Evolutionary conservation across 805 yeast genomes (phyloP).

Genomic region (Wickerhamiella hasegawae): DNA sequence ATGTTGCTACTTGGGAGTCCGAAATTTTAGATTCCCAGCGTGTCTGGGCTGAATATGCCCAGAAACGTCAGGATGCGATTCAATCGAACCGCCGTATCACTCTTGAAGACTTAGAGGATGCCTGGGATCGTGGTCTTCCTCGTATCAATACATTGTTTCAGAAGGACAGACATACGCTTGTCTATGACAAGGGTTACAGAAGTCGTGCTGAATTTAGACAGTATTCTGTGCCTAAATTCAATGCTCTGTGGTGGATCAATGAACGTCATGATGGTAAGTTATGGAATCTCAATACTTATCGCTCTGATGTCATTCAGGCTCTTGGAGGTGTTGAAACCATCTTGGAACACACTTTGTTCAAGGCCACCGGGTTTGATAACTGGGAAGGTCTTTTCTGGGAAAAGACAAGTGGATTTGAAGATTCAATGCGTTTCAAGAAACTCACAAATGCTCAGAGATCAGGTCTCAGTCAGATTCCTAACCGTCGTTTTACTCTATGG

Average conservation of each 20-base stretch:
- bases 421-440: constrained; percentile 83
- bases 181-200: constrained; percentile 89
- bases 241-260: constrained; percentile 95
- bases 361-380: constrained; percentile 92
- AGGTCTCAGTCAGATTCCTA: constrained; percentile 94
- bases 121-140: constrained; percentile 96
- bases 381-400: constrained; percentile 99
- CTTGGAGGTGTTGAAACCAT: constrained; percentile 95
- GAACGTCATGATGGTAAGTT: constrained; percentile 87
- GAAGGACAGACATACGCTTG: constrained; percentile 85
- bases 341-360: constrained; percentile 83
- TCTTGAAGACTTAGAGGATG: constrained; percentile 82
- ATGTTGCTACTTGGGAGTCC: constrained; percentile 91
- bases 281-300: constrained; percentile 84
- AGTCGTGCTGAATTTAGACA: constrained; percentile 64
- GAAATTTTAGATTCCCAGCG: constrained; percentile 88
- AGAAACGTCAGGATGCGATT: constrained; percentile 72
- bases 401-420: constrained; percentile 93
- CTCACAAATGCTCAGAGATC: constrained; percentile 95
- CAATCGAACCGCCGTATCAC: constrained; percentile 75
- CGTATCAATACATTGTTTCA: constrained; percentile 90
- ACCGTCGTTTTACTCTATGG: constrained; percentile 93
- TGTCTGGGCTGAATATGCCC: constrained; percentile 95
- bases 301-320: constrained; percentile 94
- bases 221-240: constrained; percentile 51